Base-by-base conservation (phyloP, 2,329 filamentous ascomycete genomes). In the Microcera coccophila region DNA sequence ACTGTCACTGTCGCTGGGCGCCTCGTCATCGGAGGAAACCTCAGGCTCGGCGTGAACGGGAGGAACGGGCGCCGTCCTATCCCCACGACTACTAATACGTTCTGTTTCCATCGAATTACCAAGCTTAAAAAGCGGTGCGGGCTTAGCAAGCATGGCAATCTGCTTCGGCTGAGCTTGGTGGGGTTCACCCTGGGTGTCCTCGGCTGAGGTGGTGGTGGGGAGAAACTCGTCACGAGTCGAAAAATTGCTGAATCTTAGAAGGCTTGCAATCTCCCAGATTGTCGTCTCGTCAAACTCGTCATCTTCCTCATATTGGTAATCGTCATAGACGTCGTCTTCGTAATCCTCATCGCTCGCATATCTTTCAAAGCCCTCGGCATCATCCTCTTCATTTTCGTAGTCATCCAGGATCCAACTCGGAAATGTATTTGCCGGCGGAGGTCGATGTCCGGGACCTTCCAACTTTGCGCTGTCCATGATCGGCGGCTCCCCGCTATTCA, bases 251-350 rank as follows among this genome's bases (percentile, higher is more conserved):
- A 72, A 68, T 58, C 75, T 73, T 10, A 83, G 65, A 31, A 83
- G 66, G 46, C 68, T 79, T 44, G 79, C 79, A 62, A 84, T 83
- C 57, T 83, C 79, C 76, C 78, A 82, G 19, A 83, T 64, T 1
- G 78, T 82, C 9, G 66, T 74, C 62, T 83, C 79, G 47, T 82
- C 79, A 49, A 82, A 81, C 17, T 70, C 73, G 38, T 77, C 75
- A 28, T 73, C 75, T 35, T 67, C 70, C 32, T 59, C 59, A 29
- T 66, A 60, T 15, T 61, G 59, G 21, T 68, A 61, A 2, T 63
- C 57, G 15, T 61, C 62, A 5, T 54, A 58, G 5, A 62, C 60
- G 3, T 70, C 72, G 34, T 77, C 74, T 26, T 71, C 73, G 33
- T 65, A 69, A 24, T 59, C 59, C 29, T 68, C 60, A 16, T 64